Evolutionary conservation across 2,329 filamentous ascomycete species (phyloP).

Genomic region (Trichoderma guizhouense): DNA sequence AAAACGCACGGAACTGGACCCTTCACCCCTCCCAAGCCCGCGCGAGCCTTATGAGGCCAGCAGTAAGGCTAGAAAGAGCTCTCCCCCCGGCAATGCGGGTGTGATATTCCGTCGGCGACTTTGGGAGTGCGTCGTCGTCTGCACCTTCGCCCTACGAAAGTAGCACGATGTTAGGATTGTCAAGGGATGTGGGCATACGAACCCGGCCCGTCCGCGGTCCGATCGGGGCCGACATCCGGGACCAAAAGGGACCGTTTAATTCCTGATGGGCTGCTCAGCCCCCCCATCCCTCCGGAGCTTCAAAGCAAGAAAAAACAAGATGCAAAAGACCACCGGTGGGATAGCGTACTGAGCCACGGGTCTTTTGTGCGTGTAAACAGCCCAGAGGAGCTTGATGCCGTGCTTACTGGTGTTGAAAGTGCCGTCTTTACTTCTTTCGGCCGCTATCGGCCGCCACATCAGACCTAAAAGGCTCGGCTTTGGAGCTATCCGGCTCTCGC

Average conservation of each 20-base stretch:
- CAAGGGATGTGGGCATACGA: neutral
- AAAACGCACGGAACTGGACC: neutral
- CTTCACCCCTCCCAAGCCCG: neutral
- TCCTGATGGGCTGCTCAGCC: neutral
- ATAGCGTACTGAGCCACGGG: neutral
- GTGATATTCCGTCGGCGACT: neutral
- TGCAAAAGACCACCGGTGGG: neutral
- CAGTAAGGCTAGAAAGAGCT: neutral
- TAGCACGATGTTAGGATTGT: neutral
- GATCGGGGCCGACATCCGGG: neutral
- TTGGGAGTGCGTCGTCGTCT: neutral
- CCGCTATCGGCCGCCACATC: neutral
- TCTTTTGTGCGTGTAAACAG: neutral
- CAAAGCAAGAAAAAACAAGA: neutral
- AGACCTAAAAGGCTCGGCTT: neutral
- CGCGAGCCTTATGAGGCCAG: neutral
- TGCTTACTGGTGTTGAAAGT: neutral
- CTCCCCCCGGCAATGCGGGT: neutral
- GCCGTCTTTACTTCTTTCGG: neutral
- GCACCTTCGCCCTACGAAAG: neutral
- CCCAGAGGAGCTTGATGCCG: neutral
- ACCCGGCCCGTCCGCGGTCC: neutral
- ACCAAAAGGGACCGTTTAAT: neutral
- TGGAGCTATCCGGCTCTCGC: neutral
- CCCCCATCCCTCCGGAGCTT: neutral